Base-by-base conservation (phyloP, 2,329 filamentous ascomycete species). In the Samsoniella hepiali region DNA sequence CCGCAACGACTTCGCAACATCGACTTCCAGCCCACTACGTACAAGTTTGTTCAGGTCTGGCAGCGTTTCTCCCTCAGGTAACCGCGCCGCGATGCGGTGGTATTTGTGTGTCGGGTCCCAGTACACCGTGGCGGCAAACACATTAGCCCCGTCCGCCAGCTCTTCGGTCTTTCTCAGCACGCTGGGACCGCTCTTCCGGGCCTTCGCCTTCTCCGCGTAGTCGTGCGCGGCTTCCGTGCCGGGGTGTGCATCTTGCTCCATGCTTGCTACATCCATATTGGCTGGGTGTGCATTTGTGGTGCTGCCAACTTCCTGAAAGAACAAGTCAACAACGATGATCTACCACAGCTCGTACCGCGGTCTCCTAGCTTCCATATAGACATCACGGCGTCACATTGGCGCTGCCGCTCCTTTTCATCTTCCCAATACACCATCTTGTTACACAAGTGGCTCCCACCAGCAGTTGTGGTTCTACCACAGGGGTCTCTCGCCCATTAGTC, bases 11-110 rank as follows among this genome's bases (percentile, higher is more conserved):
- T 2, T 9, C 36, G 8, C 36, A 45, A 32, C 11, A 50, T 22
- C 47, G 32, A 10, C 9, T 13, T 32, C 29, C 47, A 17, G 22
- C 1, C 17, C 32, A 42, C 15, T 44, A 44, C 38, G 17, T 56
- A 44, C 38, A 56, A 44, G 54, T 44, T 11, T 56, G 27, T 56
- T 56, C 22, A 56, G 15, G 54, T 56, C 38, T 22, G 38, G 54
- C 13, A 44, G 2, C 22, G 54, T 44, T 32, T 44, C 36, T 7
- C 54, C 38, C 6, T 56, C 13, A 22, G 54, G 54, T 13, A 56
- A 8, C 5, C 15, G 32, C 34, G 22, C 38, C 53, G n/a, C 36
- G 36, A 55, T 22, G 8, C 11, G 36, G 3, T 42, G 36, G 22
- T 5, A 42, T 42, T 55, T 55, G 36, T 55, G 36, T 55, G 36